Percentiles rank a stretch among this genome's conserved stretches.
phyloP scores from a whole-genome alignment of 768 basidiomycete species.

The Neoboletus magnificus region DNA sequence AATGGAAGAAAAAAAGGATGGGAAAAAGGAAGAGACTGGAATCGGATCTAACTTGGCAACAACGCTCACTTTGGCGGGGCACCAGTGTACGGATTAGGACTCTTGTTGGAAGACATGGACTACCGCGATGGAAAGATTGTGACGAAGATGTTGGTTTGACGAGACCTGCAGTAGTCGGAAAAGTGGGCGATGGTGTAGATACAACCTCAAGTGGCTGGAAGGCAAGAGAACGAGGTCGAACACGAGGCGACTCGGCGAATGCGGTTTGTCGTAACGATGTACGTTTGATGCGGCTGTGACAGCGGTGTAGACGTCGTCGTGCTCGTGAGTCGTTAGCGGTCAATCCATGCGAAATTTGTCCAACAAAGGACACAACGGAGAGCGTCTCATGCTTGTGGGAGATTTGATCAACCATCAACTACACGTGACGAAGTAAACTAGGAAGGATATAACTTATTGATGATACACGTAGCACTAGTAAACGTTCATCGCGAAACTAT shows the following conservation, averaged over 20 bases:
- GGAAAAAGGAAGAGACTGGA: neutral
- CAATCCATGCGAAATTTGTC: neutral
- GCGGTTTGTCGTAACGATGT: neutral
- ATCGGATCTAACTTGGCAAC: neutral
- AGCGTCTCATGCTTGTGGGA: slow-evolving; percentile 1
- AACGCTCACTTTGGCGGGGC: slow-evolving; percentile 33
- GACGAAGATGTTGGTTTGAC: neutral
- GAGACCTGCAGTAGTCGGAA: slow-evolving; percentile 4
- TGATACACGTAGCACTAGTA: slow-evolving; percentile 1
- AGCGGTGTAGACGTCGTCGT: neutral
- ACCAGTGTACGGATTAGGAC: slow-evolving; percentile 30
- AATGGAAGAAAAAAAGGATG: neutral
- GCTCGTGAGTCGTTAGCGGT: neutral
- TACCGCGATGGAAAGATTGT: slow-evolving; percentile 4
- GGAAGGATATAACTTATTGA: slow-evolving; percentile 8
- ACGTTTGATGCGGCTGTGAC: neutral
- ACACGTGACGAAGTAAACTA: slow-evolving; percentile 9
- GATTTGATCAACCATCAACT: neutral
- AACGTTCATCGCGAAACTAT: slow-evolving; percentile 4
- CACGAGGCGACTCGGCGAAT: slow-evolving; percentile 18
- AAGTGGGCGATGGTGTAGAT: slow-evolving; percentile 1
- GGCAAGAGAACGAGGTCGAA: slow-evolving; percentile 17
- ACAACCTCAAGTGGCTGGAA: neutral
- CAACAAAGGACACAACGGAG: neutral
- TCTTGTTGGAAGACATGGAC: slow-evolving; percentile 34